Conservation (phyloP, 2,329 filamentous ascomycete genomes). For the Cryphonectria radicalis region DNA sequence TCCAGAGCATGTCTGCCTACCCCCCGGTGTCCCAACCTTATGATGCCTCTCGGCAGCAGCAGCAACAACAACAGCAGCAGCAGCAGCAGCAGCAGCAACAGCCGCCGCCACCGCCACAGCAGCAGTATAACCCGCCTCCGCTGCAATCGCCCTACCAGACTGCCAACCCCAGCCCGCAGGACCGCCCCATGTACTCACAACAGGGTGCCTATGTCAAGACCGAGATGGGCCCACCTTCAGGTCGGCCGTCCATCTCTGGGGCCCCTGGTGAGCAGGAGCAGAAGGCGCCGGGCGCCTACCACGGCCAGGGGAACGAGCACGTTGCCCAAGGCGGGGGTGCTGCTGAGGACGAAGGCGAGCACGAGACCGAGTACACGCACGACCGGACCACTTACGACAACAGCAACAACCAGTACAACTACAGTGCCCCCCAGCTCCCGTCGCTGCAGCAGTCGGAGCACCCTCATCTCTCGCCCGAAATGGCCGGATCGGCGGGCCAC, state of each 20-base stretch:
- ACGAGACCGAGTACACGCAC: constrained; percentile 85
- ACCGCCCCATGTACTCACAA: constrained; percentile 69
- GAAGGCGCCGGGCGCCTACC: constrained; percentile 66
- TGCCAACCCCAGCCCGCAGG: constrained; percentile 61
- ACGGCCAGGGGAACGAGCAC: constrained; percentile 56
- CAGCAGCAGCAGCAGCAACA: constrained; percentile 71
- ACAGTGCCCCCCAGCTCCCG: constrained; percentile 70
- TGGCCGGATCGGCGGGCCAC: constrained; percentile 80
- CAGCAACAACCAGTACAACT: constrained; percentile 76
- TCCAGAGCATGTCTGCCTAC: constrained; percentile 82
- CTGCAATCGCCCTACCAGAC: constrained; percentile 73
- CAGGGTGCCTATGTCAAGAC: constrained; percentile 78
- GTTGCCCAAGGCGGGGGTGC: constrained; percentile 50
- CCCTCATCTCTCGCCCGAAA: constrained; percentile 77
- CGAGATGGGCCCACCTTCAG: constrained; percentile 84
- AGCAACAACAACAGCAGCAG: constrained; percentile 67
- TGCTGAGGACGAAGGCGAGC: constrained; percentile 69
- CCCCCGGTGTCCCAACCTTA: constrained; percentile 71
- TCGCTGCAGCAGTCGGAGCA: constrained; percentile 72
- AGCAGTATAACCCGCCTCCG: constrained; percentile 74
- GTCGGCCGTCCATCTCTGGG: constrained; percentile 57
- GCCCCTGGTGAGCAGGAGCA: constrained; percentile 63
- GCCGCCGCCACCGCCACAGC: constrained; percentile 63
- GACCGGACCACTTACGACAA: constrained; percentile 75
- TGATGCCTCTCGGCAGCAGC: constrained; percentile 68